Evolutionary conservation across 208 protist species (phyloP).

Genomic region (Trypanosoma congolense): DNA sequence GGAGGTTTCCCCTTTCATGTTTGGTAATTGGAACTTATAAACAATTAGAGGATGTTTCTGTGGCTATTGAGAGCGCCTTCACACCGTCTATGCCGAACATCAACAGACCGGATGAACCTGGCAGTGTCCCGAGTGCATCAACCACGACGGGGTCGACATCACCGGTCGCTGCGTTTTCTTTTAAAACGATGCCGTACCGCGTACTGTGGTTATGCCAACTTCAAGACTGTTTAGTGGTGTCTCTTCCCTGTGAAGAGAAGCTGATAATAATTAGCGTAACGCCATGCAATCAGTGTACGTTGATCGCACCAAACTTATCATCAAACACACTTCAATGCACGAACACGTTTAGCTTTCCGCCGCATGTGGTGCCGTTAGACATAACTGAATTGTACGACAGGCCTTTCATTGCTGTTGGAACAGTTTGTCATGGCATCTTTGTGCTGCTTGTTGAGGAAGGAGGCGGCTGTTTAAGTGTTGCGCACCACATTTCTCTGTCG

Average conservation of each 20-base stretch:
- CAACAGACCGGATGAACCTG: too few species aligned
- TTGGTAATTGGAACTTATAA: constrained; percentile 47
- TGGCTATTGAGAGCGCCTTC: too few species aligned
- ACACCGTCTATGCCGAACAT: too few species aligned
- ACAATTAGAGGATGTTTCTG: constrained; percentile 28
- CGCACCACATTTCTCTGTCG: constrained; percentile 32
- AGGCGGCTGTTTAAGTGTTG: constrained; percentile 25
- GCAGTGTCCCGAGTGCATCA: not conserved
- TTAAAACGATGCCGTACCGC: constrained; percentile 55
- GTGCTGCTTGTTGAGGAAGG: constrained; percentile 29
- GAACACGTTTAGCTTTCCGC: constrained; percentile 37
- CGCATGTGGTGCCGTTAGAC: constrained; percentile 65
- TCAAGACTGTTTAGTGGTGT: constrained; percentile 36
- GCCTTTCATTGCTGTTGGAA: constrained; percentile 61
- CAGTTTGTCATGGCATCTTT: constrained; percentile 65
- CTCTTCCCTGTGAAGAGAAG: constrained; percentile 73
- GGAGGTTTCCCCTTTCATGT: constrained; percentile 34
- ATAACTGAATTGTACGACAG: constrained; percentile 44
- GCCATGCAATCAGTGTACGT: not conserved
- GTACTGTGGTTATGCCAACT: constrained; percentile 46
- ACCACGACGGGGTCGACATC: not conserved
- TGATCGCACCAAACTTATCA: not conserved
- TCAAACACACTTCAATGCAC: constrained; percentile 11
- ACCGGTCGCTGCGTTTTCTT: constrained; percentile 27
- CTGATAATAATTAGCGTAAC: constrained; percentile 37